Base-by-base conservation (phyloP, 1,139 yeast species). In the Kodamaea sp. region DNA sequence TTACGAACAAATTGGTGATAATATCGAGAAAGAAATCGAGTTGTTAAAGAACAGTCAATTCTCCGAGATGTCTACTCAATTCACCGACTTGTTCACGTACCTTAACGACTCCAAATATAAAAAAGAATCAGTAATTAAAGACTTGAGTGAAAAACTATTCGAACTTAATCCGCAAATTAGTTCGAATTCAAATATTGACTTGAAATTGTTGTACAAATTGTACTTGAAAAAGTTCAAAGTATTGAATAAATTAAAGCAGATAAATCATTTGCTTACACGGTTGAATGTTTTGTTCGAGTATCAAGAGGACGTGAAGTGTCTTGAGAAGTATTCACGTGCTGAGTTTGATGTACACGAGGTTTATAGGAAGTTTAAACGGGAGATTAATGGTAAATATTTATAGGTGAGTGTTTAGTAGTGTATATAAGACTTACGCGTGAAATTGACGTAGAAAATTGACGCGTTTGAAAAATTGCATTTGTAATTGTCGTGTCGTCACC, bases 281-380 rank as follows among this genome's bases (percentile, higher is more conserved):
- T 38, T 49, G 38, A 44, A 36, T 28, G 25, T 27, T 7, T 33
- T 50, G 3, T 45, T 45, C 20, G 54, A 50, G 41, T 41, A 39
- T 11, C 45, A 43, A 26, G 52, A 46, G 31, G 53, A 49, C 30
- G 34, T 43, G 4, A 26, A 31, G 33, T 42, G 38, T 7, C 29
- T 50, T 23, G 37, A 31, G 24, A 33, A 26, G 2, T 38, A 31
- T 10, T 37, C 40, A 15, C 25, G 30, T 9, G 23, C 31, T 20
- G 39, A 37, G 7, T 29, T 27, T 10, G 15, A 37, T 23, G 20
- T 27, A 9, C 11, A 32, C 9, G 31, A 27, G 20, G 25, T 24
- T 9, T 49, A 47, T 28, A 27, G 24, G 8, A 39, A 31, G 36
- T 24, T 46, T 9, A 49, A 49, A 34, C 29, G 44, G 9, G 47